Evolutionary conservation across 2,329 filamentous ascomycete genomes (phyloP).

Genomic region (Sarocladiaceae sp.): DNA sequence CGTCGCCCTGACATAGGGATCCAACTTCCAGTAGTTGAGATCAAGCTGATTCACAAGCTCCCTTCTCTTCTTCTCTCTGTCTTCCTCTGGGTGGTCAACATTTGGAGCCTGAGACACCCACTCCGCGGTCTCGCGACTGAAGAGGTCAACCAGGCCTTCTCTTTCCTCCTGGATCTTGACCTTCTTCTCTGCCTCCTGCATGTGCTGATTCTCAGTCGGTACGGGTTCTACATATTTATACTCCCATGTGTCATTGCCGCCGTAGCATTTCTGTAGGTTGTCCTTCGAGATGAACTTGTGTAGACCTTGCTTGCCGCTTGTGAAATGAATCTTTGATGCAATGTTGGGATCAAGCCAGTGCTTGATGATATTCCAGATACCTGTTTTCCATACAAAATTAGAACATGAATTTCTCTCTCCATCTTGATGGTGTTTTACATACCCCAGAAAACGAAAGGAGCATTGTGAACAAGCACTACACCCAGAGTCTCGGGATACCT

Average conservation of each 20-base stretch:
- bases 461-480: conserved; percentile 65
- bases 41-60: conserved; percentile 44
- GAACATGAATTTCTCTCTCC: not conserved
- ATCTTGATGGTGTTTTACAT: conserved; percentile 6
- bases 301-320: conserved; percentile 55
- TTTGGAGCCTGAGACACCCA: conserved; percentile 46
- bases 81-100: conserved; percentile 14
- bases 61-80: conserved; percentile 29
- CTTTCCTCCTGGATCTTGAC: conserved; percentile 46
- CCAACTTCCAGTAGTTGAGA: conserved; percentile 63
- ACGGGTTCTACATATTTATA: conserved; percentile 60
- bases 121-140: conserved; percentile 50
- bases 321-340: conserved; percentile 66
- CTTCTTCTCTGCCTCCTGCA: conserved; percentile 37
- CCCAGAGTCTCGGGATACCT: conserved; percentile 72
- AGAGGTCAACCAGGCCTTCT: conserved; percentile 44
- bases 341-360: conserved; percentile 74
- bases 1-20: conserved; percentile 48
- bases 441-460: conserved; percentile 62
- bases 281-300: conserved; percentile 56
- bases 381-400: conserved; percentile 13
- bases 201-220: conserved; percentile 50
- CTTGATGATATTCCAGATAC: conserved; percentile 56
- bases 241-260: conserved; percentile 59
- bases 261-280: conserved; percentile 48